A percentile compares a stretch with the other conserved stretches of the same genome.
Evolutionary conservation across 768 basidiomycete genomes (phyloP).

Genomic region (Galerina sulciceps): DNA sequence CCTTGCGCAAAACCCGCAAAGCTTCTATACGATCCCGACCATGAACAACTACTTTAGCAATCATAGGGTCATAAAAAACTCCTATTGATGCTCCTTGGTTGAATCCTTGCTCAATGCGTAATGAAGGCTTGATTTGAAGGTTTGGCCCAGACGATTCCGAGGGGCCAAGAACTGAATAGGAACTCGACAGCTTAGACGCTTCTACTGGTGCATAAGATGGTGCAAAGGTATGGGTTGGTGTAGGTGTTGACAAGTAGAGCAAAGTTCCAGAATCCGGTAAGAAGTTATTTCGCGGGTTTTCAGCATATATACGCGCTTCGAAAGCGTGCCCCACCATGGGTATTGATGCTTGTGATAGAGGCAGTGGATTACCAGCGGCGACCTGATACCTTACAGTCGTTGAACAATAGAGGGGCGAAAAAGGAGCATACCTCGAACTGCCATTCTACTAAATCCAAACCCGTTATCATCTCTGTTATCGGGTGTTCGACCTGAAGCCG

Average conservation of each 20-base stretch:
- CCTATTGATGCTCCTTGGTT: constrained; percentile 78
- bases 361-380: constrained; percentile 86
- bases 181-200: constrained; percentile 22
- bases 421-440: constrained; percentile 70
- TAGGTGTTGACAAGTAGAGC: constrained; percentile 80
- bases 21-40: constrained; percentile 86
- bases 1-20: constrained; percentile 75
- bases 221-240: constrained; percentile 72
- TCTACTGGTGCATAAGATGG: constrained; percentile 38
- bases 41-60: constrained; percentile 89
- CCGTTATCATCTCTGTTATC: constrained; percentile 94
- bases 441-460: constrained; percentile 94
- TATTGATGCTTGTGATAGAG: constrained; percentile 75
- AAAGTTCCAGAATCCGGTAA: constrained; percentile 88
- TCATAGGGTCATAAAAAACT: constrained; percentile 92
- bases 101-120: constrained; percentile 93
- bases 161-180: constrained; percentile 31
- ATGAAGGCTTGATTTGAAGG: constrained; percentile 51
- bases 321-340: constrained; percentile 93
- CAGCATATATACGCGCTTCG: constrained; percentile 94
- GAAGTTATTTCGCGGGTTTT: constrained; percentile 92
- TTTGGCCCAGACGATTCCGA: constrained; percentile 32
- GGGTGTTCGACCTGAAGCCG: constrained; percentile 90
- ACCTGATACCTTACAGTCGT: constrained; percentile 47
- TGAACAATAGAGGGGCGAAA: background rate